Percentiles rank a stretch among this genome's conserved stretches.
Evolutionary conservation across 306 rosid species (phyloP).

Genomic region (Prosopis cineraria): DNA sequence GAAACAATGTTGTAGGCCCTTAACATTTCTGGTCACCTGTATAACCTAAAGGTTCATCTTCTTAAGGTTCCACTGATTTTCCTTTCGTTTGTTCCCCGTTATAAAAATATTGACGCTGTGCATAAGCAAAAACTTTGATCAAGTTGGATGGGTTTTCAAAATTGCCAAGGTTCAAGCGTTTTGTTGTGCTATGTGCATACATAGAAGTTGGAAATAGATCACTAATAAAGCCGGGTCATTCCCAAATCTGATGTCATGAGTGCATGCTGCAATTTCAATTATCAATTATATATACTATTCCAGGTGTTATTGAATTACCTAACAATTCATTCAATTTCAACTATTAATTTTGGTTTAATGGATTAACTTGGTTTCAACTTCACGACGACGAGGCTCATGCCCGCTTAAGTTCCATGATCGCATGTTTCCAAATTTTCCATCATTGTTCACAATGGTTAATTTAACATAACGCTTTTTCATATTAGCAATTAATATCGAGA

Average conservation of each 20-base stretch:
- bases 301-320: not conserved
- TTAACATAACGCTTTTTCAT: not conserved
- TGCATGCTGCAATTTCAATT: not conserved
- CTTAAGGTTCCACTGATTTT: slow-evolving; percentile 5
- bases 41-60: slow-evolving; percentile 21
- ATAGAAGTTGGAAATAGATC: not conserved
- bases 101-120: not conserved
- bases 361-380: not conserved
- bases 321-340: not conserved
- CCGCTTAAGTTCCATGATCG: not conserved
- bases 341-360: not conserved
- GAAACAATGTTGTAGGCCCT: slow-evolving; percentile 20
- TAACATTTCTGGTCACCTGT: slow-evolving; percentile 11
- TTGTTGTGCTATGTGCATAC: not conserved
- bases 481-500: not conserved
- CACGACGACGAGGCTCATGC: not conserved
- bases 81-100: not conserved
- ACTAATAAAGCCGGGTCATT: not conserved
- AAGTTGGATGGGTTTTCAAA: not conserved
- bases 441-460: not conserved
- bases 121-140: not conserved
- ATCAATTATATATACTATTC: not conserved
- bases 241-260: not conserved
- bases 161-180: not conserved
- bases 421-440: not conserved